Base-by-base conservation (phyloP, 345 rosid genomes). In the Linum lewisii region DNA sequence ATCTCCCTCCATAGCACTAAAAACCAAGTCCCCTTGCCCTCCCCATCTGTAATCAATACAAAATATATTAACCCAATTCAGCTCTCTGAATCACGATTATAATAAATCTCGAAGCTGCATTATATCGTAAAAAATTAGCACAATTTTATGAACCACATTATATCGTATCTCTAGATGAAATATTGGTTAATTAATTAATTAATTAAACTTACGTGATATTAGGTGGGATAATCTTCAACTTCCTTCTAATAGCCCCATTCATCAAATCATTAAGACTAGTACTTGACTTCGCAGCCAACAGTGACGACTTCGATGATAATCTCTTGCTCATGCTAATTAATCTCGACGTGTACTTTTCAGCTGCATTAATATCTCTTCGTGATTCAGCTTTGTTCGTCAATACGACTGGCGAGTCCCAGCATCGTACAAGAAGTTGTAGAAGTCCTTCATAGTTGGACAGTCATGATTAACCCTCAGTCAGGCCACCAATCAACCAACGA, bases 141-240 rank as follows among this genome's bases (percentile, higher is more conserved):
- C n/a, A n/a, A n/a, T n/a, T n/a, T n/a, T n/a, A n/a, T n/a, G n/a
- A n/a, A n/a, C n/a, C n/a, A n/a, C n/a, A n/a, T n/a, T n/a, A n/a
- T n/a, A n/a, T n/a, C n/a, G n/a, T n/a, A n/a, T n/a, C n/a, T n/a
- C n/a, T n/a, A n/a, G n/a, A n/a, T n/a, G n/a, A n/a, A n/a, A n/a
- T n/a, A n/a, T n/a, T n/a, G n/a, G n/a, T n/a, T n/a, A n/a, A n/a
- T n/a, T n/a, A n/a, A n/a, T n/a, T n/a, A n/a, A n/a, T 22, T 32
- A 34, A 5, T 11, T 7, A 11, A 19, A 63, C 75, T 65, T 59
- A 75, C 76, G 68, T 49, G 15, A 77, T 60, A 26, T 74, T 70
- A 8, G 50, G 13, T 5, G 81, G 84, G 25, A 74, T 77, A 21
- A 80, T 72, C 66, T 65, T 66, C 16, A 77, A 63, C 69, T 75